Percentiles rank a stretch among this genome's conserved stretches.
Evolutionary conservation across 1,284 basidiomycete species (phyloP).

Genomic region (Naganishia sp.): DNA sequence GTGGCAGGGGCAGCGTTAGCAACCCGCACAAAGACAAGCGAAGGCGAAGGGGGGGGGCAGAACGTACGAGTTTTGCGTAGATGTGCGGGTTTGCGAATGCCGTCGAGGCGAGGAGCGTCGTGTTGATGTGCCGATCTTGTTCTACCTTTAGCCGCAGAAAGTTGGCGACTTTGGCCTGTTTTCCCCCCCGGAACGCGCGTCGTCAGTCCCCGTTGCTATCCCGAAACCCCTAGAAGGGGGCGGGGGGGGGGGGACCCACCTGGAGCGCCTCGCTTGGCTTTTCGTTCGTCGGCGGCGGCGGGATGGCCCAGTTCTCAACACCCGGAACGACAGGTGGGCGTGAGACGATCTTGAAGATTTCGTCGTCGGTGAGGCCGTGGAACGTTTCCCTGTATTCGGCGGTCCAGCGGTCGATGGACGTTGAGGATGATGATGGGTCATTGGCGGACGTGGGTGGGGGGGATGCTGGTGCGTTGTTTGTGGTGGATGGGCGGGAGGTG

Average conservation of each 20-base stretch:
- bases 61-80: slow-evolving; percentile 70
- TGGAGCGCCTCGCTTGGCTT: slow-evolving; percentile 64
- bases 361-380: slow-evolving; percentile 40
- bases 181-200: too few relatives aligned
- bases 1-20: background rate
- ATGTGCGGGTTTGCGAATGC: slow-evolving; percentile 93
- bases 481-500: too few relatives aligned
- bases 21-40: background rate
- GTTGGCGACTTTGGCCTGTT: slow-evolving; percentile 68
- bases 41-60: too few relatives aligned
- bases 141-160: slow-evolving; percentile 74
- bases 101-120: slow-evolving; percentile 82
- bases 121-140: slow-evolving; percentile 86
- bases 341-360: slow-evolving; percentile 39
- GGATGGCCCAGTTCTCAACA: slow-evolving; percentile 75
- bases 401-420: background rate
- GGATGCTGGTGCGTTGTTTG: too few relatives aligned
- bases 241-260: slow-evolving; percentile 54
- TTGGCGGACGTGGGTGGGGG: too few relatives aligned
- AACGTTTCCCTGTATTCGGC: slow-evolving; percentile 19
- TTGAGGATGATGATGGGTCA: too few relatives aligned
- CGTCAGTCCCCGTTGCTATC: background rate
- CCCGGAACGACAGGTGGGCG: slow-evolving; percentile 57
- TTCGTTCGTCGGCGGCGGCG: slow-evolving; percentile 59
- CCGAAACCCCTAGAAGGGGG: background rate